These are phyloP conservation scores for Triangularia setosa DNA, from an alignment of 2,329 filamentous ascomycete genomes.

Conservation along the genomic window DNA sequence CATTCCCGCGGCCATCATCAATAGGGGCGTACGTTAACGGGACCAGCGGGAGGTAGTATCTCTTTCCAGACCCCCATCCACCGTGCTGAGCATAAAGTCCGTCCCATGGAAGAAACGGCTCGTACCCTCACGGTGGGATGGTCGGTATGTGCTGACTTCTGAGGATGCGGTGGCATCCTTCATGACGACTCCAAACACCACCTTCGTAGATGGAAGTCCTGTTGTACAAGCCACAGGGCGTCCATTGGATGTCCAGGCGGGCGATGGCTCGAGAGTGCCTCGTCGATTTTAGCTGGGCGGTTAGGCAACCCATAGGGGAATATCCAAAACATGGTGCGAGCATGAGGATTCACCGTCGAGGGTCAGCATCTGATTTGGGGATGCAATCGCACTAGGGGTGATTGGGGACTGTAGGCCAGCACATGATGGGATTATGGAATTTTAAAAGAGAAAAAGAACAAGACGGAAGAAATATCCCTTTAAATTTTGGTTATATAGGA, in stretches of 20 bases:
- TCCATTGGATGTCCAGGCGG: background rate
- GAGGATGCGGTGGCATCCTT: background rate
- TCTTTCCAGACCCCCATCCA: background rate
- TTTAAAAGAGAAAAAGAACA: background rate
- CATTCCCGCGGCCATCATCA: background rate
- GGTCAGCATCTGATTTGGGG: background rate
- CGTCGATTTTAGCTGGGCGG: no score
- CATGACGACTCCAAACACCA: background rate
- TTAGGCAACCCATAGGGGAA: background rate
- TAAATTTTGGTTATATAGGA: no score
- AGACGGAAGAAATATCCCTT: no score
- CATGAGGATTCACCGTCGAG: background rate
- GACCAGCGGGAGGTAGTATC: background rate
- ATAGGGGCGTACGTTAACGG: background rate
- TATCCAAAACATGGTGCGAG: conserved; percentile 5
- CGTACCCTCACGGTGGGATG: background rate
- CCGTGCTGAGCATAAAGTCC: background rate
- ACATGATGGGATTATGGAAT: conserved; percentile 1
- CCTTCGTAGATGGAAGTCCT: background rate
- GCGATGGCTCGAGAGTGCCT: background rate
- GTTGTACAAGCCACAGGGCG: background rate
- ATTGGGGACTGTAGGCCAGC: conserved; percentile 1
- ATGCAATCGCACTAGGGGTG: conserved; percentile 11
- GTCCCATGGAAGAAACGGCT: background rate
- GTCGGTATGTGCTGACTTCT: background rate